Conservation (phyloP, 1,284 basidiomycete genomes). For the Boletus semigastroideus region DNA sequence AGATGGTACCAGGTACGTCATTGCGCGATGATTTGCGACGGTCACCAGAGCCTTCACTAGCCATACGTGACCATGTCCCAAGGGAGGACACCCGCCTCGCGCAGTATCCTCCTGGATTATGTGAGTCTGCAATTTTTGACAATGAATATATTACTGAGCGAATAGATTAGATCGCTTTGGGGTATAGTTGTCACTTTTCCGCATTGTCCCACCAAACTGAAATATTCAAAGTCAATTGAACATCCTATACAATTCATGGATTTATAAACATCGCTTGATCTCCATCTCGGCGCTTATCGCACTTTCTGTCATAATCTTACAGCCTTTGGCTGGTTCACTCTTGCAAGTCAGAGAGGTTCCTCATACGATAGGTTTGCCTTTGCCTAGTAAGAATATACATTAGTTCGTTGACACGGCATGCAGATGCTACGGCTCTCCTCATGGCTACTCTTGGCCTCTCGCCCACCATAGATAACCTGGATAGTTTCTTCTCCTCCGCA, state of each 20-base stretch:
- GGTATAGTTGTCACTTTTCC: conserved; percentile 33
- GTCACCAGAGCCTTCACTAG: conserved; percentile 22
- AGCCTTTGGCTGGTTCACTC: conserved; percentile 57
- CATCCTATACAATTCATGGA: conserved; percentile 40
- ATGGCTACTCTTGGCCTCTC: conserved; percentile 42
- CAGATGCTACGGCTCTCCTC: conserved; percentile 42
- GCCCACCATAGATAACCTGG: conserved; percentile 43
- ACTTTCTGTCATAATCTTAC: conserved; percentile 43
- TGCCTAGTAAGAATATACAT: neutral
- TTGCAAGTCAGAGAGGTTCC: conserved; percentile 48
- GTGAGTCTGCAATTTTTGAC: conserved; percentile 35
- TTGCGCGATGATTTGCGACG: conserved; percentile 20
- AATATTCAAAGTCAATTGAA: conserved; percentile 33
- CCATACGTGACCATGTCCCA: conserved; percentile 56
- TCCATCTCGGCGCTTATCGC: conserved; percentile 48
- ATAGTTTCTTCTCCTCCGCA: conserved; percentile 56
- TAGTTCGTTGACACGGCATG: conserved; percentile 4
- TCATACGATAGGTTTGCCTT: conserved; percentile 36
- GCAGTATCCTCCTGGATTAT: conserved; percentile 62
- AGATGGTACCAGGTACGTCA: conserved; percentile 48
- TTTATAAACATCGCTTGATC: conserved; percentile 51
- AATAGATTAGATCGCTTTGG: conserved; percentile 40
- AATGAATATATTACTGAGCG: conserved; percentile 1
- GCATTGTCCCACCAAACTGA: neutral
- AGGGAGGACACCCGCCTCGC: conserved; percentile 51